Base-by-base conservation (phyloP, 1,139 yeast species). In the Geotrichum aggregatum region DNA sequence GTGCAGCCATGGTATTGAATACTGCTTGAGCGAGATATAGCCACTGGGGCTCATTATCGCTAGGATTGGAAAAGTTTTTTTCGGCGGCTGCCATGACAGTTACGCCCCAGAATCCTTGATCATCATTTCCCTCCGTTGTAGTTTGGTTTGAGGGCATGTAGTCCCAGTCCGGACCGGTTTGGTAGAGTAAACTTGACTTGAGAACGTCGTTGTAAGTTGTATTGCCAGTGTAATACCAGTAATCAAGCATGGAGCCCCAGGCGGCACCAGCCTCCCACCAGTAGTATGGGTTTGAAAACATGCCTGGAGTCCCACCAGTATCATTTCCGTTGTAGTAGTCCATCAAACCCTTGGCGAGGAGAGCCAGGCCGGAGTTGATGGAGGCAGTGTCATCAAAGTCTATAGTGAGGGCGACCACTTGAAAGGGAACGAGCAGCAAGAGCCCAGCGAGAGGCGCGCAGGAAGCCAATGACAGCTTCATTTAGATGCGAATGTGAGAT, bases 231-330 rank as follows among this genome's bases (percentile, higher is more conserved):
- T 78, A 77, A 60, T 72, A 77, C 62, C 83, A 74, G 64, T 82
- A 84, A 65, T 84, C 91, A 49, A 87, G 70, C 70, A 87, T 63
- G 11, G 87, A 78, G 13, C 91, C 92, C 81, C 87, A 83, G 1
- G 87, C 88, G 54, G 88, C 95, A 58, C 95, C 96, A 42, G 94
- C 92, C 71, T 84, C 87, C 95, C 96, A 88, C 96, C 96, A 88
- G 73, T 84, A 87, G 71, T 85, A 86, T 1, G 95, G 95, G 57
- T 74, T 66, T n/a, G 76, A 71, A 66, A 88, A 87, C 84, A 81
- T 78, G 35, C 96, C 96, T 26, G 86, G 77, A 10, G 84, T 75
- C 22, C 87, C 72, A 61, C 75, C 75, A 2, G 65, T 50, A 42
- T 73, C 67, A 52, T 69, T 68, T 14, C 92, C 92, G 34, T 76